Evolutionary conservation across 2,329 filamentous ascomycete genomes (phyloP).

Genomic region (Diaporthe caulivora): DNA sequence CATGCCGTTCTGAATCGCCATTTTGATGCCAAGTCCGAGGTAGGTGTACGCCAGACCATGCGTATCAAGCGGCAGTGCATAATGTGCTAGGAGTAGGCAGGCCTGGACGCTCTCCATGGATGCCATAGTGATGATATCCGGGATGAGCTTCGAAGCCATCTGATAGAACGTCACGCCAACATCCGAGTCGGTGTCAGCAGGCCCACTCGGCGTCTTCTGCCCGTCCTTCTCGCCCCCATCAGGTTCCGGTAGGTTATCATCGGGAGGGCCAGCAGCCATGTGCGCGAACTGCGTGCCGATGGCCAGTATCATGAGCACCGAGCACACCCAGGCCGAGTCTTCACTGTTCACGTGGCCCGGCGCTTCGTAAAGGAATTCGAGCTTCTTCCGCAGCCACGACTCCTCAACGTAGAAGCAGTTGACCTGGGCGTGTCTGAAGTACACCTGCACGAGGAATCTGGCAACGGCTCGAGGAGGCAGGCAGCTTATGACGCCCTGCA

Average conservation of each 20-base stretch:
- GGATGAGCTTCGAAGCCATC: conserved; percentile 65
- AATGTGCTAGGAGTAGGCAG: conserved; percentile 67
- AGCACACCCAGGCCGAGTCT: conserved; percentile 57
- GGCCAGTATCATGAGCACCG: conserved; percentile 61
- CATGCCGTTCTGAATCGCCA: conserved; percentile 72
- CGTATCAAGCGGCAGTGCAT: conserved; percentile 66
- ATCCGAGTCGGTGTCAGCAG: conserved; percentile 56
- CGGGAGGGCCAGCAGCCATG: conserved; percentile 51
- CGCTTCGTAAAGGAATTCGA: conserved; percentile 57
- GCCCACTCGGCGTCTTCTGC: conserved; percentile 45
- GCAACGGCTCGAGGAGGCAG: conserved; percentile 61
- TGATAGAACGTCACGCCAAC: conserved; percentile 69
- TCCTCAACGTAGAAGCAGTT: conserved; percentile 63
- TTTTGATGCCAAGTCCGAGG: conserved; percentile 65
- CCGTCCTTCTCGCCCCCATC: conserved; percentile 64
- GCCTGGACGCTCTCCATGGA: conserved; percentile 70
- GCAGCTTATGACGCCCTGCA: conserved; percentile 53
- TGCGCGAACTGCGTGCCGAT: conserved; percentile 65
- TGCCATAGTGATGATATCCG: conserved; percentile 68
- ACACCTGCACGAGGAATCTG: conserved; percentile 59
- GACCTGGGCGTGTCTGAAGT: conserved; percentile 61
- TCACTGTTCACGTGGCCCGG: conserved; percentile 52
- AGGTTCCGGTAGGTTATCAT: conserved; percentile 11
- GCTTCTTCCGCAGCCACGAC: conserved; percentile 55
- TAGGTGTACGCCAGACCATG: conserved; percentile 70